Percentiles rank a stretch among this genome's conserved stretches.
phyloP scores from a whole-genome alignment of 1,284 basidiomycete genomes.

The Naganishia sp. region DNA sequence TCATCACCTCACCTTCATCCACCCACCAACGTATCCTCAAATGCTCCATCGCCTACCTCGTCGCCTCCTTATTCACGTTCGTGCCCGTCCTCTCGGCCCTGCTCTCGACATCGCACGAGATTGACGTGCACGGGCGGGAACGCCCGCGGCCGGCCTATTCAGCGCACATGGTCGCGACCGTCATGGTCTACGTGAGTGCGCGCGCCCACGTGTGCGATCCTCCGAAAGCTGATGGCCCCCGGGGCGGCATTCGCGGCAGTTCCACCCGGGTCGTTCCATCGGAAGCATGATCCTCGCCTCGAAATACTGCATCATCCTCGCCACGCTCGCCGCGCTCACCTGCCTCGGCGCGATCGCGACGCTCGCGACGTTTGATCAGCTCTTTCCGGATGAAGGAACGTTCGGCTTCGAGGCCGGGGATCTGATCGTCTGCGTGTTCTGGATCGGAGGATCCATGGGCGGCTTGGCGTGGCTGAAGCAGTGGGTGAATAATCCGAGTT shows the following conservation, averaged over 20 bases:
- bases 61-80: constrained; percentile 91
- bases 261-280: constrained; percentile 66
- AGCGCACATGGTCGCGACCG: constrained; percentile 88
- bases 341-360: constrained; percentile 76
- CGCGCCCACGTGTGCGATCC: too few relatives aligned
- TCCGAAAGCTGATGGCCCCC: too few relatives aligned
- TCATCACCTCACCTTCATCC: not conserved
- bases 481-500: constrained; percentile 84
- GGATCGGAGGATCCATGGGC: constrained; percentile 81
- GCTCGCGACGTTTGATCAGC: constrained; percentile 71
- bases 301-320: constrained; percentile 52
- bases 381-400: constrained; percentile 46
- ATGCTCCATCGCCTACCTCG: constrained; percentile 85
- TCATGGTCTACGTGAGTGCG: constrained; percentile 59
- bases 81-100: constrained; percentile 58
- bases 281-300: constrained; percentile 76
- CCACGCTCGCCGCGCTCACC: constrained; percentile 79
- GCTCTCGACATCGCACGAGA: constrained; percentile 51
- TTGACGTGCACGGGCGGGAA: constrained; percentile 56
- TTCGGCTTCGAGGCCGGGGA: constrained; percentile 49
- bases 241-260: constrained; percentile 40
- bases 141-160: constrained; percentile 65
- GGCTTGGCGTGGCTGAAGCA: constrained; percentile 71
- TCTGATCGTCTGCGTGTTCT: constrained; percentile 64
- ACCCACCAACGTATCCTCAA: constrained; percentile 56